Base-by-base conservation (phyloP, 192 early-diverging fungal genomes). In the Martensiomyces pterosporus region DNA sequence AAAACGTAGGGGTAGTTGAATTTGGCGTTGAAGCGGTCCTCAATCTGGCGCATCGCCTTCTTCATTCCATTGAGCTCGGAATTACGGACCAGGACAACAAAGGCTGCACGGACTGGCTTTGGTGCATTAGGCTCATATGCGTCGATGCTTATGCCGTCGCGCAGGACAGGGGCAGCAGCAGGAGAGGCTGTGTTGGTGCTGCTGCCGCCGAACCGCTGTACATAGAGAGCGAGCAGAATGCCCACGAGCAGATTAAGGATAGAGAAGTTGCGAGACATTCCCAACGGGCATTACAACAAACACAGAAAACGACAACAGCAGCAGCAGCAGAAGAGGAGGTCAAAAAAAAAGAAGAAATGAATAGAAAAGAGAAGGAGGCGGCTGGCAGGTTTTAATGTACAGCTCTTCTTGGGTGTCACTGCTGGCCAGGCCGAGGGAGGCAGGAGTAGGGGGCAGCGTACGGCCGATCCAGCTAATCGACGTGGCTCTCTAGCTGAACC, bases 1-100 rank as follows among this genome's bases (percentile, higher is more conserved):
- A 92, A 91, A 33, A 94, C 83, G 64, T 88, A 94, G 0, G 89
- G 88, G 55, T 93, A 94, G 46, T 86, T 78, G 67, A 80, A 89
- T 40, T 80, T 77, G 34, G 51, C 34, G 58, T 93, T 93, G 64
- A 91, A 92, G 23, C 89, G 68, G 47, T 88, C 80, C 55, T 93
- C 88, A 23, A 93, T 55, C 55, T 87, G 78, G 21, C 77, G 79
- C 50, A 93, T 78, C 0, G 86, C 67, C n/a, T 44, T 43, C 33
- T 72, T 60, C 40, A 89, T 79, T 14, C 70, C 80, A 21, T 78
- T 50, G 18, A 87, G 43, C 44, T 92, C 90, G 4, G 55, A 60
- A 37, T 92, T 88, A 21, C 85, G 74, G 18, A 86, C 80, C 9
- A 92, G 74, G 39, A 92, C 79, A n/a, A 91, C 82, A 68, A 90